Evolutionary conservation across 2,329 filamentous ascomycete genomes (phyloP).

Genomic region (Xylaria sp.): DNA sequence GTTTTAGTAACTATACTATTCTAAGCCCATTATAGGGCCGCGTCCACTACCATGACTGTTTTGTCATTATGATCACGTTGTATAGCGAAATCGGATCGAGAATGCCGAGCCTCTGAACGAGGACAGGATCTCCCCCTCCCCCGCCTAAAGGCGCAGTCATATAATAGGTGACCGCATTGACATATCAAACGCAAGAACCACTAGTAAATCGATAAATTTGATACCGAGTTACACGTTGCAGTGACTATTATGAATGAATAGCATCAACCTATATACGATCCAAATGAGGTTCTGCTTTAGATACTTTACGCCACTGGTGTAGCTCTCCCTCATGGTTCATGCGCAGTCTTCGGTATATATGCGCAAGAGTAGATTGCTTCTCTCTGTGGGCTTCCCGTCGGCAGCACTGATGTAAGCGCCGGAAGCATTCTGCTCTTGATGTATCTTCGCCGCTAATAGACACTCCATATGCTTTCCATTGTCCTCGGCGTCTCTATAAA

Average conservation of each 20-base stretch:
- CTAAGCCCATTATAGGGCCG: background rate
- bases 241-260: background rate
- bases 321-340: too few relatives aligned
- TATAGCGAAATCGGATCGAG: background rate
- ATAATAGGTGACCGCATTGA: background rate
- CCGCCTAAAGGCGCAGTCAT: background rate
- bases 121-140: background rate
- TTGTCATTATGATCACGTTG: background rate
- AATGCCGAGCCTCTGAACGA: background rate
- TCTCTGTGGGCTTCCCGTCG: too few relatives aligned
- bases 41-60: background rate
- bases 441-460: too few relatives aligned
- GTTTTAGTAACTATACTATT: background rate
- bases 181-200: background rate
- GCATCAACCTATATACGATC: background rate
- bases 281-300: too few relatives aligned
- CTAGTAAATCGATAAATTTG: too few relatives aligned
- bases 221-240: background rate
- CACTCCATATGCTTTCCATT: constrained; percentile 49
- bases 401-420: background rate
- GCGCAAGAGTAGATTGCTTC: too few relatives aligned
- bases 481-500: constrained; percentile 17
- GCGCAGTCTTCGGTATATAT: too few relatives aligned
- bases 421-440: background rate
- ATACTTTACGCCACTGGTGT: too few relatives aligned